Evolutionary conservation across 371 early-diverging fungal genomes (phyloP).

Genomic region (Mortierella sp.): DNA sequence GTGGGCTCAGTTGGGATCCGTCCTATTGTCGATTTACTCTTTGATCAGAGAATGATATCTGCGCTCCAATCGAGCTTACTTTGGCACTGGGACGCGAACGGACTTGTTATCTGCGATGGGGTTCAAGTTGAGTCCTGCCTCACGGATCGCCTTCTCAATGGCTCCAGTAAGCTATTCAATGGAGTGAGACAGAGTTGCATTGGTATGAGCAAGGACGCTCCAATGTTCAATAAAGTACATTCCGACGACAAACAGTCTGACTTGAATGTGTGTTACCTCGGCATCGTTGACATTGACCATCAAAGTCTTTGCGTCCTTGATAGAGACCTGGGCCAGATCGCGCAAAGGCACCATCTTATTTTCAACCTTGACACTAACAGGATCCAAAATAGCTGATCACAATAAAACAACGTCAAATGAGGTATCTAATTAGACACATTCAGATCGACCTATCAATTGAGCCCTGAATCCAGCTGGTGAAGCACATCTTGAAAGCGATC

Average conservation of each 20-base stretch:
- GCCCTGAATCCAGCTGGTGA: neutral
- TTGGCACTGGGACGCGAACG: slow-evolving; percentile 90
- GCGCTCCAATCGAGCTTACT: slow-evolving; percentile 62
- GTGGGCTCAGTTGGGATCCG: neutral
- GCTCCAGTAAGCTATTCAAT: slow-evolving; percentile 68
- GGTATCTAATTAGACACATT: neutral
- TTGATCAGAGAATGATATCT: neutral
- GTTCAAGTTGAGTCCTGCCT: slow-evolving; percentile 86
- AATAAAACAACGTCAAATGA: neutral
- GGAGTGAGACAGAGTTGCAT: neutral
- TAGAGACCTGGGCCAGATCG: slow-evolving; percentile 84
- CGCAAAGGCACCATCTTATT: slow-evolving; percentile 70
- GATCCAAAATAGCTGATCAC: slow-evolving; percentile 78
- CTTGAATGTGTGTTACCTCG: slow-evolving; percentile 65
- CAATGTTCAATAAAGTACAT: neutral
- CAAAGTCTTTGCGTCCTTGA: slow-evolving; percentile 91
- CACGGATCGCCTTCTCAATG: slow-evolving; percentile 89
- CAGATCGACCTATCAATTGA: neutral
- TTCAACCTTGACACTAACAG: slow-evolving; percentile 77
- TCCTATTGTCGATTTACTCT: neutral
- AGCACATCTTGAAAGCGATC: neutral
- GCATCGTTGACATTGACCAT: slow-evolving; percentile 85
- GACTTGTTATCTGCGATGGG: slow-evolving; percentile 82
- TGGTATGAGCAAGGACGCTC: neutral
- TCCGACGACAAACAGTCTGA: neutral